These are phyloP conservation scores for Glonium stellatum DNA, from an alignment of 495 filamentous ascomycete genomes.

Conservation along the genomic window DNA sequence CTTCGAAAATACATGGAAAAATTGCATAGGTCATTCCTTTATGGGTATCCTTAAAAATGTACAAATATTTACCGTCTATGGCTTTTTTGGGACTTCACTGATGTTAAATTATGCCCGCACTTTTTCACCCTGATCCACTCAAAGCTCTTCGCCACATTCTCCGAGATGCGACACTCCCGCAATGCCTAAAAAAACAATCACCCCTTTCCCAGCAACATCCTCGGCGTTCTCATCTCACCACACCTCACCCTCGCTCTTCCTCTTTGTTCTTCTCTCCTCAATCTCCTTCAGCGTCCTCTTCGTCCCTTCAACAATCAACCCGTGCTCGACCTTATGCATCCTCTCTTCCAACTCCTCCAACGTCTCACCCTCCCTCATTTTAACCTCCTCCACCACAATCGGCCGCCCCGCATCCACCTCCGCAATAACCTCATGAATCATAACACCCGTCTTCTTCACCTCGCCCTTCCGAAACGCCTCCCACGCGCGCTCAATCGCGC, in stretches of 20 bases:
- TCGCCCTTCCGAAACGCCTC: conserved; percentile 64
- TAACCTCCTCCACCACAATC: conserved; percentile 64
- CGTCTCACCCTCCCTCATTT: conserved; percentile 50
- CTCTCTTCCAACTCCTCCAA: conserved; percentile 30
- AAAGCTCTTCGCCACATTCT: too few species aligned
- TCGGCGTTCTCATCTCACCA: too few species aligned
- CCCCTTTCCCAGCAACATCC: too few species aligned
- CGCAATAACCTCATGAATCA: conserved; percentile 84
- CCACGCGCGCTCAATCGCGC: conserved; percentile 73
- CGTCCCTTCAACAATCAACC: conserved; percentile 34
- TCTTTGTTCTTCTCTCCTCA: neutral
- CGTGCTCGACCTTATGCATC: conserved; percentile 35
- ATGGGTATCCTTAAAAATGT: too few species aligned
- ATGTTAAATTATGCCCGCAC: too few species aligned
- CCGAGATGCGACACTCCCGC: too few species aligned
- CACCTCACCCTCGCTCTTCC: neutral
- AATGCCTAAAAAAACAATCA: too few species aligned
- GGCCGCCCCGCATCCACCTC: conserved; percentile 78
- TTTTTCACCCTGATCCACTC: too few species aligned
- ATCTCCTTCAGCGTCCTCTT: conserved; percentile 23
- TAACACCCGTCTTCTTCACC: conserved; percentile 77
- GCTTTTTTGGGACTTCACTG: too few species aligned
- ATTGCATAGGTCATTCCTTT: neutral
- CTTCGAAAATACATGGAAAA: neutral
- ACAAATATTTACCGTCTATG: too few species aligned